phyloP scores from a whole-genome alignment of 768 basidiomycete species.

The Amanita molliuscula region DNA sequence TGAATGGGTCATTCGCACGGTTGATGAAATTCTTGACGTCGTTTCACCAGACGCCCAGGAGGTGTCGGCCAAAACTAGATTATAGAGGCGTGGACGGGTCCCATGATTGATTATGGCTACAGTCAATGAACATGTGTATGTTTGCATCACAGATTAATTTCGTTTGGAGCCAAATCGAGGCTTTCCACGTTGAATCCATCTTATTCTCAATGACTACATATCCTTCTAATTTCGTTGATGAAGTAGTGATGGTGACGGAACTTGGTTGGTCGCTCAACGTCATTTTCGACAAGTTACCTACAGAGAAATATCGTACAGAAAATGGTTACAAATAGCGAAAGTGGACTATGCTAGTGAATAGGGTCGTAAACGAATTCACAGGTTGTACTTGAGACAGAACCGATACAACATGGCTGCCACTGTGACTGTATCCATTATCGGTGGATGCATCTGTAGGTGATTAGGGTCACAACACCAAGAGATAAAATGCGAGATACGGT shows the following conservation, averaged over 20 bases:
- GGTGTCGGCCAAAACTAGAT: conserved; percentile 44
- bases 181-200: conserved; percentile 23
- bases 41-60: conserved; percentile 41
- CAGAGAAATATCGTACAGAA: not conserved
- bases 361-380: conserved; percentile 17
- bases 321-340: not conserved
- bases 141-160: conserved; percentile 31
- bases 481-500: conserved; percentile 13
- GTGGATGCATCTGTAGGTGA: conserved; percentile 61
- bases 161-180: conserved; percentile 10
- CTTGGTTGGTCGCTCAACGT: not conserved
- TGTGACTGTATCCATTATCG: conserved; percentile 83
- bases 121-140: conserved; percentile 20
- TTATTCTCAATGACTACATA: conserved; percentile 4
- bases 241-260: conserved; percentile 2
- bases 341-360: not conserved
- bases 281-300: not conserved
- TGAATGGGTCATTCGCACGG: conserved; percentile 79
- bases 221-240: not conserved
- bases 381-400: conserved; percentile 50
- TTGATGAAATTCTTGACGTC: conserved; percentile 73
- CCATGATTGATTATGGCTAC: conserved; percentile 24
- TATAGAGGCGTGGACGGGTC: conserved; percentile 35
- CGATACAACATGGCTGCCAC: conserved; percentile 83
- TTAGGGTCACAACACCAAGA: conserved; percentile 9